phyloP scores from a whole-genome alignment of 257 asterid species.

The Dorcoceras hygrometricum region DNA sequence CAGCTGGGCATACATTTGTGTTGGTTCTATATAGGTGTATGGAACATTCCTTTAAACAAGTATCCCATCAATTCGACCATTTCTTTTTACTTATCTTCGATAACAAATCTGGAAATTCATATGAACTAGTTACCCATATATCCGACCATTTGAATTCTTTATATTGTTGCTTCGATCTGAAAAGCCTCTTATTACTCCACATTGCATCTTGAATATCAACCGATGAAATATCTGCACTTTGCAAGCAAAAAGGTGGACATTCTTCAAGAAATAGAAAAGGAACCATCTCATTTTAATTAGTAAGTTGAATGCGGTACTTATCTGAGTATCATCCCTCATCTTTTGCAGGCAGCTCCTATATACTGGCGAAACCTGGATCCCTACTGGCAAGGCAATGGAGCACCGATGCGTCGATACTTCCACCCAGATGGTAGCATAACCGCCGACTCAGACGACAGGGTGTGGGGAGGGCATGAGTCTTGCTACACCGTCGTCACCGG shows the following conservation, averaged over 20 bases:
- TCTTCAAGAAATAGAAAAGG: background rate
- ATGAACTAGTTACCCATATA: too few species aligned
- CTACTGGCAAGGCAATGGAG: conserved; percentile 56
- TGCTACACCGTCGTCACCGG: conserved; percentile 72
- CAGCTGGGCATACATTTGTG: too few species aligned
- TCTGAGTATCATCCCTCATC: background rate
- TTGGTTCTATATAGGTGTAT: too few species aligned
- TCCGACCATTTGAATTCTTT: background rate
- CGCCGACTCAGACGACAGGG: conserved; percentile 58
- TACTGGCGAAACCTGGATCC: conserved; percentile 84
- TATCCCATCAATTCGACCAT: too few species aligned
- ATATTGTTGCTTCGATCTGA: background rate
- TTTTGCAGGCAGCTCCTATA: conserved; percentile 56
- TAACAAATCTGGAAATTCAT: too few species aligned
- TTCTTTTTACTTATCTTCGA: too few species aligned
- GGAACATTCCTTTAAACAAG: too few species aligned
- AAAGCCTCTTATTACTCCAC: background rate
- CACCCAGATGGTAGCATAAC: conserved; percentile 77
- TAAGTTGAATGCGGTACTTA: background rate
- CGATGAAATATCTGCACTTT: too few species aligned
- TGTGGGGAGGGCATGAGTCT: conserved; percentile 94
- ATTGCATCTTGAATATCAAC: background rate
- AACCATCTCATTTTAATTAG: background rate
- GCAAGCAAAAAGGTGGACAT: background rate
- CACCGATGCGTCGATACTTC: conserved; percentile 61